These are phyloP conservation scores for Exophiala lecanii-corni DNA, from an alignment of 2,329 filamentous ascomycete species.

Conservation along the genomic window DNA sequence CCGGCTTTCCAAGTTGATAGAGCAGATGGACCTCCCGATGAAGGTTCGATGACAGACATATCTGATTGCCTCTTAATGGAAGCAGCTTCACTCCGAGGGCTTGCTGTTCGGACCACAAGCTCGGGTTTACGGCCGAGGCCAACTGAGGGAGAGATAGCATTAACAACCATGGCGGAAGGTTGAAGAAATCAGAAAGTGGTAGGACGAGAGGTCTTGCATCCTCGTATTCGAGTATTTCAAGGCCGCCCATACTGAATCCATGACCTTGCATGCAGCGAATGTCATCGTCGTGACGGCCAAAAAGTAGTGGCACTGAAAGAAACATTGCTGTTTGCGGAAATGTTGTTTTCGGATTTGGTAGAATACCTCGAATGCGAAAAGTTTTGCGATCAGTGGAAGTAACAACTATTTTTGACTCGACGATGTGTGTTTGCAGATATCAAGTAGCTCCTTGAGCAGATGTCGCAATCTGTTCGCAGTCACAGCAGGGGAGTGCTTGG, in stretches of 20 bases:
- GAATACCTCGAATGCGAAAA: not conserved
- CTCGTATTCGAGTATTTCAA: not conserved
- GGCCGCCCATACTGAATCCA: not conserved
- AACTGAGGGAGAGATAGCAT: conserved; percentile 8
- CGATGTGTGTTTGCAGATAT: conserved; percentile 17
- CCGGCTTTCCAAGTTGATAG: conserved; percentile 10
- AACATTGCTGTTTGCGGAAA: conserved; percentile 23
- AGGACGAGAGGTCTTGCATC: not conserved
- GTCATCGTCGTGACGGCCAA: conserved; percentile 16
- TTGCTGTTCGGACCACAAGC: conserved; percentile 3
- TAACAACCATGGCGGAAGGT: conserved; percentile 13
- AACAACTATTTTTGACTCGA: not conserved
- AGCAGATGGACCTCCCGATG: conserved; percentile 3
- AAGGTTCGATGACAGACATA: conserved; percentile 6
- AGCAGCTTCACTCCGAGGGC: conserved; percentile 1
- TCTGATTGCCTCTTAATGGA: not conserved
- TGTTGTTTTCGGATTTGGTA: conserved; percentile 2
- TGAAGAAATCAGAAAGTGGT: not conserved
- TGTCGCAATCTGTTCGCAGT: conserved; percentile 16
- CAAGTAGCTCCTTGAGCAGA: too few species aligned
- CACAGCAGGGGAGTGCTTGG: conserved; percentile 4
- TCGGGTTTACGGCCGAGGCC: conserved; percentile 12
- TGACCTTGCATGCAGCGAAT: not conserved
- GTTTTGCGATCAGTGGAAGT: not conserved
- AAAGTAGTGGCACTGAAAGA: conserved; percentile 15